phyloP scores from a whole-genome alignment of 768 basidiomycete genomes.

The Suillus variegatus region DNA sequence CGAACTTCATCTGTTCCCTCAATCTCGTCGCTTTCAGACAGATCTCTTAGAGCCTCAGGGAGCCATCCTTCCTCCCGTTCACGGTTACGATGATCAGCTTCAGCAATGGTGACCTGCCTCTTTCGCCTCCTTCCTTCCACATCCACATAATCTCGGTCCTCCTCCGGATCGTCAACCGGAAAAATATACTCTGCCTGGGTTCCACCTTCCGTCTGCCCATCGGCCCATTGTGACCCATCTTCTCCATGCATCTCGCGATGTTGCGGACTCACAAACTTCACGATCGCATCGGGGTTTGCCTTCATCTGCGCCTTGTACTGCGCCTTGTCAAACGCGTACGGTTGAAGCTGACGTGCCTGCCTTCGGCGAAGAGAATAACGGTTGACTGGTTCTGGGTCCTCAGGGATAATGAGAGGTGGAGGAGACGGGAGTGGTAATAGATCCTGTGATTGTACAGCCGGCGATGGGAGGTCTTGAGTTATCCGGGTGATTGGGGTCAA shows the following conservation, averaged over 20 bases:
- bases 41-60: conserved; percentile 38
- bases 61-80: conserved; percentile 22
- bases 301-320: conserved; percentile 54
- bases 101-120: conserved; percentile 9
- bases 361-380: conserved; percentile 62
- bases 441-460: neutral
- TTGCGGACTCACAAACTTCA: conserved; percentile 47
- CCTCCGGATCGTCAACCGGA: conserved; percentile 19
- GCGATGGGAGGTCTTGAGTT: neutral
- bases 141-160: conserved; percentile 30
- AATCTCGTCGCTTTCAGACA: conserved; percentile 46
- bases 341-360: conserved; percentile 55
- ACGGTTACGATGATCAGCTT: conserved; percentile 5
- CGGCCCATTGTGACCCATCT: conserved; percentile 27
- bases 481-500: neutral
- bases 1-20: conserved; percentile 30
- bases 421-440: conserved; percentile 1
- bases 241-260: conserved; percentile 24
- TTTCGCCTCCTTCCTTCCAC: conserved; percentile 14
- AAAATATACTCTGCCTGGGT: conserved; percentile 32
- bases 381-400: conserved; percentile 19
- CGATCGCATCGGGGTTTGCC: conserved; percentile 65
- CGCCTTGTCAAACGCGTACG: conserved; percentile 58
- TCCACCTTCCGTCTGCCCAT: conserved; percentile 19
- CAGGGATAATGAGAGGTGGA: conserved; percentile 13